Evolutionary conservation across 495 filamentous ascomycete species (phyloP).

Genomic region (Aspergillus ellipticus): DNA sequence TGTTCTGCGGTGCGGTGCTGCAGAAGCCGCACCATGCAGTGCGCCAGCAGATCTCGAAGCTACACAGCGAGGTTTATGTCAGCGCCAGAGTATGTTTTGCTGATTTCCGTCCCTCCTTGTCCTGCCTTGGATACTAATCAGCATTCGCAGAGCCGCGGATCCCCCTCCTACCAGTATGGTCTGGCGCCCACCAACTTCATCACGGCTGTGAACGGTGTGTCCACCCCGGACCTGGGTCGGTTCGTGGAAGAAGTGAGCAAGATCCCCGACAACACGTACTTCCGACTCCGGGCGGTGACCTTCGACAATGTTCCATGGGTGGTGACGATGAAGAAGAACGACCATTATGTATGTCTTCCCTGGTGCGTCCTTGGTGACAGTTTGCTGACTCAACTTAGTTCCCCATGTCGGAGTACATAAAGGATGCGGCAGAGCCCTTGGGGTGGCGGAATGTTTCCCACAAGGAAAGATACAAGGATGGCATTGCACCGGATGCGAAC

Average conservation of each 20-base stretch:
- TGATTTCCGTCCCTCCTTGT: background rate
- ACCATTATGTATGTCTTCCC: slow-evolving; percentile 71
- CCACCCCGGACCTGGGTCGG: slow-evolving; percentile 71
- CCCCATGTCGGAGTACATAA: slow-evolving; percentile 83
- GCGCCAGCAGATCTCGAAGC: slow-evolving; percentile 89
- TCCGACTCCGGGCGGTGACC: slow-evolving; percentile 88
- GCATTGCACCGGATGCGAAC: slow-evolving; percentile 36
- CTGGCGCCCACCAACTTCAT: slow-evolving; percentile 97
- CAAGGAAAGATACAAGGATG: slow-evolving; percentile 43
- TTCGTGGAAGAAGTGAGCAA: slow-evolving; percentile 77
- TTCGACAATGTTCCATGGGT: slow-evolving; percentile 98
- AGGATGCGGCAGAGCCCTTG: slow-evolving; percentile 56
- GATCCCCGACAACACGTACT: slow-evolving; percentile 96
- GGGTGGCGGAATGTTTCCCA: slow-evolving; percentile 74
- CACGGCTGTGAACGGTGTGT: slow-evolving; percentile 84
- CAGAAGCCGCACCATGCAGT: slow-evolving; percentile 96
- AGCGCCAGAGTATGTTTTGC: slow-evolving; percentile 64
- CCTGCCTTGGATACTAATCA: slow-evolving; percentile 12
- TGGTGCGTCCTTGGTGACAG: background rate
- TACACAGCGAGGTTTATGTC: slow-evolving; percentile 98
- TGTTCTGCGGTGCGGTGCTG: slow-evolving; percentile 92
- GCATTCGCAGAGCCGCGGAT: slow-evolving; percentile 57
- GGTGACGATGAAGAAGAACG: slow-evolving; percentile 99
- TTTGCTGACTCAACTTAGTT: slow-evolving; percentile 48
- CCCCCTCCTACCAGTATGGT: slow-evolving; percentile 87